These are phyloP conservation scores for Fusarium sp. DNA, from an alignment of 2,329 filamentous ascomycete species.

Conservation along the genomic window DNA sequence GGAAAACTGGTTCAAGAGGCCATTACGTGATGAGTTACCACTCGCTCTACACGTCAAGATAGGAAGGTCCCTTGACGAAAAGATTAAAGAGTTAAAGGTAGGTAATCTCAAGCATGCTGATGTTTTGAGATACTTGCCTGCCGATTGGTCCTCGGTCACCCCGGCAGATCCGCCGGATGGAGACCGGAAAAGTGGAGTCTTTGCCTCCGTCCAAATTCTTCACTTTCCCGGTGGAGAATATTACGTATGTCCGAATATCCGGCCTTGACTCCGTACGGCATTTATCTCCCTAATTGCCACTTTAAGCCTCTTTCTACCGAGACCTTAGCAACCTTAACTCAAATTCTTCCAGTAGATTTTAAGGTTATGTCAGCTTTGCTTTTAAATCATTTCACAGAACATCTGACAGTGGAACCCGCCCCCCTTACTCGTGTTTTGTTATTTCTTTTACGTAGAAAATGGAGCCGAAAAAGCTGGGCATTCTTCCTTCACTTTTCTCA, in stretches of 20 bases:
- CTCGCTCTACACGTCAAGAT: constrained; percentile 3
- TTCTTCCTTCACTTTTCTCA: not conserved
- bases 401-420: constrained; percentile 12
- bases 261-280: not conserved
- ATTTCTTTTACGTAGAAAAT: constrained; percentile 45
- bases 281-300: not conserved
- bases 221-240: constrained; percentile 4
- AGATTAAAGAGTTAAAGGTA: not conserved
- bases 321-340: too few relatives aligned
- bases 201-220: constrained; percentile 17
- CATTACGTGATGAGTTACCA: constrained; percentile 32
- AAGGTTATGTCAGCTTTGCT: constrained; percentile 1
- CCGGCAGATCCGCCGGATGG: constrained; percentile 34
- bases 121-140: not conserved
- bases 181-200: constrained; percentile 1
- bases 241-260: not conserved
- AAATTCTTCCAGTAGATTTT: not conserved
- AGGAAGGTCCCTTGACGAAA: constrained; percentile 21
- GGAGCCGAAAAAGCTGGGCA: constrained; percentile 36
- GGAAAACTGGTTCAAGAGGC: constrained; percentile 1
- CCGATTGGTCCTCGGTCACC: constrained; percentile 35
- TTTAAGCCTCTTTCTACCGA: not conserved
- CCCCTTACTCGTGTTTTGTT: constrained; percentile 19
- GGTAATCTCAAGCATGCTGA: constrained; percentile 12
- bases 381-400: not conserved